These are phyloP conservation scores for Boletus speciosus DNA, from an alignment of 768 basidiomycete genomes.

Conservation along the genomic window DNA sequence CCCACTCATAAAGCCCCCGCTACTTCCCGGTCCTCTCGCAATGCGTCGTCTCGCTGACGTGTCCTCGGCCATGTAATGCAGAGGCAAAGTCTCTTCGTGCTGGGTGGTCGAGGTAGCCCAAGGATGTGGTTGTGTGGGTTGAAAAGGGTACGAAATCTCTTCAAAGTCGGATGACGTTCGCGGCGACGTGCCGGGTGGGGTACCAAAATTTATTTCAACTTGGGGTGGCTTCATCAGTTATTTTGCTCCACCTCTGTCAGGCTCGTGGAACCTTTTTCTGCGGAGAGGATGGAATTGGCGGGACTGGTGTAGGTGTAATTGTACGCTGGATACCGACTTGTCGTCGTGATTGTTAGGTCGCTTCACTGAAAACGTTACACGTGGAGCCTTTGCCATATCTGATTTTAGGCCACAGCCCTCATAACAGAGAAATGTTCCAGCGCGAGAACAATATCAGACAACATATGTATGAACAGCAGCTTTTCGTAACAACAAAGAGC, in stretches of 20 bases:
- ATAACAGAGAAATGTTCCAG: neutral
- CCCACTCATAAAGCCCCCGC: constrained; percentile 28
- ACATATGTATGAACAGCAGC: constrained; percentile 15
- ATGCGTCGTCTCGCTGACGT: constrained; percentile 46
- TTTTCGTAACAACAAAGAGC: constrained; percentile 12
- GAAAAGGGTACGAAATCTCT: constrained; percentile 58
- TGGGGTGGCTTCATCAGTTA: constrained; percentile 60
- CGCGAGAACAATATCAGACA: constrained; percentile 13
- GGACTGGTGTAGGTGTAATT: neutral
- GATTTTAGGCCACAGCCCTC: neutral
- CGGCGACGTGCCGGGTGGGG: constrained; percentile 46
- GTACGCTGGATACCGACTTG: too few species aligned
- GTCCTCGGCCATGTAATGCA: constrained; percentile 53
- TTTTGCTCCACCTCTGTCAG: constrained; percentile 10
- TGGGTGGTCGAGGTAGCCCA: constrained; percentile 26
- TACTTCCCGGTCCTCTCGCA: constrained; percentile 33
- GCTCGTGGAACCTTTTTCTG: constrained; percentile 1
- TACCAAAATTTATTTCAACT: constrained; percentile 68
- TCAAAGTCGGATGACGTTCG: constrained; percentile 68
- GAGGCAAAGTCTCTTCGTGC: constrained; percentile 43
- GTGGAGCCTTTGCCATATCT: constrained; percentile 7
- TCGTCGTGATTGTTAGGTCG: too few species aligned
- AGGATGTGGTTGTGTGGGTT: constrained; percentile 24
- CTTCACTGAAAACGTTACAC: neutral
- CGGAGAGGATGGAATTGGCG: neutral